Evolutionary conservation across 768 basidiomycete species (phyloP).

Genomic region (Auricularia cornea): DNA sequence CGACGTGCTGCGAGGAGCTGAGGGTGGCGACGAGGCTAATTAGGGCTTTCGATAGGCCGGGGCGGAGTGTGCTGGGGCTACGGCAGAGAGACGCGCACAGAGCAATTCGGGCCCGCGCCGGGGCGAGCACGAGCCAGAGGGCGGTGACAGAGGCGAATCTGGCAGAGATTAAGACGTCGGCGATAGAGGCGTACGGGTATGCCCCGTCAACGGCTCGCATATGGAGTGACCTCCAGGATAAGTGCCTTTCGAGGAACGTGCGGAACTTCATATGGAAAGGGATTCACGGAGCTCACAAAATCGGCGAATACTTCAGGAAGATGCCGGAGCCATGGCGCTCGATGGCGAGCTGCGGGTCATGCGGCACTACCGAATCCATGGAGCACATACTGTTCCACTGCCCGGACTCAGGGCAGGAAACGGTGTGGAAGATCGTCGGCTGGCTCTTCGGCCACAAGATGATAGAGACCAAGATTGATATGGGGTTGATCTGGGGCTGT

Average conservation of each 20-base stretch:
- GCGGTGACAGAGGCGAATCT: not conserved
- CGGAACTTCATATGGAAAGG: not conserved
- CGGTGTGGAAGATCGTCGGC: not conserved
- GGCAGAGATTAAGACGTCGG: no score
- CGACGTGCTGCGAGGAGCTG: no score
- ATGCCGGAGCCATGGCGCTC: not conserved
- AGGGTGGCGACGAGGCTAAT: not conserved
- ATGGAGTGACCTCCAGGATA: no score
- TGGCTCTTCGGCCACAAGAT: not conserved
- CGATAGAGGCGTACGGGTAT: no score
- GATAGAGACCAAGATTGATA: not conserved
- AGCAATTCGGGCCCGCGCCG: no score
- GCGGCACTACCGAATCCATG: not conserved
- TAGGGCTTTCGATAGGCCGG: not conserved
- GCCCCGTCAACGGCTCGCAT: no score
- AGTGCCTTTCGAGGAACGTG: no score
- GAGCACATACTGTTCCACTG: no score
- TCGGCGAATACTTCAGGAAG: not conserved
- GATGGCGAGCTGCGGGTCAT: not conserved
- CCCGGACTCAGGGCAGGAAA: not conserved
- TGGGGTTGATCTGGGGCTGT: not conserved
- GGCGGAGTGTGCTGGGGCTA: not conserved
- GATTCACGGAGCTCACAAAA: not conserved
- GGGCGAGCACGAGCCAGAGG: no score
- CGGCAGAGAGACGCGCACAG: not conserved